Conservation (phyloP, 2,329 filamentous ascomycete genomes). For the Xylaria multiplex region DNA sequence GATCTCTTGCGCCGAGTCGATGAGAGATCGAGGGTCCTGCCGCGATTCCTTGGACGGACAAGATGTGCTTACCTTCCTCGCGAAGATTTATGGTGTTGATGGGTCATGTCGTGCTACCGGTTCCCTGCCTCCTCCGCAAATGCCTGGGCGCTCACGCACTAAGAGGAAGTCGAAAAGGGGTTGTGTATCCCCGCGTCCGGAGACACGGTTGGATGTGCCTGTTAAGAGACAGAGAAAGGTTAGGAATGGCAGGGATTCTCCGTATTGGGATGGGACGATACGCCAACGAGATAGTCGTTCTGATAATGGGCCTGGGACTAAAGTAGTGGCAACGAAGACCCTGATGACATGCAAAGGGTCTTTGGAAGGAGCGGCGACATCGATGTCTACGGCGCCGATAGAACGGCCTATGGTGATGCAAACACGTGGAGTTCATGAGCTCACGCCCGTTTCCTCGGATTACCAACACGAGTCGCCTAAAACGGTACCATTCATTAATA, state of each 20-base stretch:
- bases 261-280: constrained; percentile 37
- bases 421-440: neutral
- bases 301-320: neutral
- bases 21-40: constrained; percentile 41
- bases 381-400: neutral
- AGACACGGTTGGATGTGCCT: constrained; percentile 11
- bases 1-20: constrained; percentile 46
- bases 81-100: constrained; percentile 33
- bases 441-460: neutral
- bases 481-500: neutral
- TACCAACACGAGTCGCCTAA: neutral
- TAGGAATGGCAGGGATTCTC: constrained; percentile 36
- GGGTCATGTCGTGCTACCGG: neutral
- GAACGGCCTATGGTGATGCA: neutral
- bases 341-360: neutral
- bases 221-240: constrained; percentile 23
- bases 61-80: constrained; percentile 44
- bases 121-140: neutral
- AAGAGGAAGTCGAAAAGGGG: constrained; percentile 18
- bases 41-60: constrained; percentile 42
- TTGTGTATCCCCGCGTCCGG: neutral
- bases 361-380: neutral
- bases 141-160: neutral
- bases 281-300: neutral
- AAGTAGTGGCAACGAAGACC: constrained; percentile 1